Conservation (phyloP, 306 rosid species). For the Cicer arietinum region DNA sequence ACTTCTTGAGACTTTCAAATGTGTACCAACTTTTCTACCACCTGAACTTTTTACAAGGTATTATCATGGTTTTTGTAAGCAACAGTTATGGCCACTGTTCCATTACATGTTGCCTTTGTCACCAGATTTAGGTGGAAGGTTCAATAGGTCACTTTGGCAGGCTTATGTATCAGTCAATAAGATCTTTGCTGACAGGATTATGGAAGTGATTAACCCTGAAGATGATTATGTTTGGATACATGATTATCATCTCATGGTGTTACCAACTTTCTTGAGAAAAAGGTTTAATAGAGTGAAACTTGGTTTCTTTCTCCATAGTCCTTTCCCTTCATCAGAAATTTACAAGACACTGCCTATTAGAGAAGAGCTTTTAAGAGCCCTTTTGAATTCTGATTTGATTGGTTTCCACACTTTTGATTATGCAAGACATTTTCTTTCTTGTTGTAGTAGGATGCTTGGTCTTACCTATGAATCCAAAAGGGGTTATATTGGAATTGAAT, state of each 20-base stretch:
- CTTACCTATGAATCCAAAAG: conserved; percentile 76
- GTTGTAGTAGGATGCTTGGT: conserved; percentile 90
- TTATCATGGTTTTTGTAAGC: conserved; percentile 88
- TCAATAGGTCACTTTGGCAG: conserved; percentile 74
- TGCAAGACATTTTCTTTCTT: conserved; percentile 82
- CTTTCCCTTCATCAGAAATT: conserved; percentile 87
- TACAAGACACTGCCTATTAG: conserved; percentile 80
- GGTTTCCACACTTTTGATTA: conserved; percentile 92
- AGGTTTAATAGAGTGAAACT: conserved; percentile 78
- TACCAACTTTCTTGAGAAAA: conserved; percentile 86
- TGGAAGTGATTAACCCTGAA: conserved; percentile 90
- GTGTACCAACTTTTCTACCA: conserved; percentile 81
- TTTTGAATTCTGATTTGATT: conserved; percentile 77
- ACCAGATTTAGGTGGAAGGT: conserved; percentile 83
- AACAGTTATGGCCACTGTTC: conserved; percentile 85
- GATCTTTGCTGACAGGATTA: conserved; percentile 82
- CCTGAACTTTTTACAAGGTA: conserved; percentile 66
- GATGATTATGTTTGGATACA: conserved; percentile 90
- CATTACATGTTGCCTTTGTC: conserved; percentile 85
- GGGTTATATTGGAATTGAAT: conserved; percentile 84
- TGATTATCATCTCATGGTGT: conserved; percentile 89
- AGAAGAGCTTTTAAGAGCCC: conserved; percentile 80
- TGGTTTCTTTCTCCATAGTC: conserved; percentile 86
- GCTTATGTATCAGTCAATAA: conserved; percentile 84
- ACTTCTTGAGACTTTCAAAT: conserved; percentile 68